Evolutionary conservation across 805 yeast species (phyloP).

Genomic region (Torulaspora indica): DNA sequence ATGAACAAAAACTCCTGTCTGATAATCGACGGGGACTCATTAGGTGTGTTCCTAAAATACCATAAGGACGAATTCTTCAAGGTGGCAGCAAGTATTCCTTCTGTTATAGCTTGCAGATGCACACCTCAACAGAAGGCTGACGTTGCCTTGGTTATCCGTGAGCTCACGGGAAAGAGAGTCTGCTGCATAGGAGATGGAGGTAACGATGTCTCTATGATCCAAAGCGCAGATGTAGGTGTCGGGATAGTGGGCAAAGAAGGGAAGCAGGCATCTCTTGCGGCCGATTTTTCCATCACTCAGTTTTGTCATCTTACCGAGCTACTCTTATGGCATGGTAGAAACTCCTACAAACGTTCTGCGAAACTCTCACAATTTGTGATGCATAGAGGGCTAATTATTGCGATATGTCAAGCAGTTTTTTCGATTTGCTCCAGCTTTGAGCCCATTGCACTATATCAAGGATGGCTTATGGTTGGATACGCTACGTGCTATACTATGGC

Average conservation of each 20-base stretch:
- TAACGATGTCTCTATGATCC: constrained; percentile 98
- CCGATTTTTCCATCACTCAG: constrained; percentile 91
- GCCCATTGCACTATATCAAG: constrained; percentile 91
- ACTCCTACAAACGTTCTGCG: constrained; percentile 92
- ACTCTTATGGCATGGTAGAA: constrained; percentile 95
- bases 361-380: constrained; percentile 93
- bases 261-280: constrained; percentile 92
- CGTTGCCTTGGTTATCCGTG: constrained; percentile 75
- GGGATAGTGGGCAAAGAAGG: constrained; percentile 99
- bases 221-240: constrained; percentile 97
- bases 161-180: constrained; percentile 78
- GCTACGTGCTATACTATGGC: constrained; percentile 97
- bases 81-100: constrained; percentile 72
- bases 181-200: constrained; percentile 99
- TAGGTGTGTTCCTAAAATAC: constrained; percentile 60
- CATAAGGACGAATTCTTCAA: constrained; percentile 70
- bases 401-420: constrained; percentile 91
- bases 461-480: constrained; percentile 98
- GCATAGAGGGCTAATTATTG: constrained; percentile 90
- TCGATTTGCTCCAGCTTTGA: constrained; percentile 83
- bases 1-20: constrained; percentile 57
- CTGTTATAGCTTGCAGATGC: constrained; percentile 97
- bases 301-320: constrained; percentile 84
- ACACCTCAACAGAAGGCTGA: constrained; percentile 99
- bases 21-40: constrained; percentile 89